Base-by-base conservation (phyloP, 1,139 yeast species). In the Hyphopichia khmerensis region DNA sequence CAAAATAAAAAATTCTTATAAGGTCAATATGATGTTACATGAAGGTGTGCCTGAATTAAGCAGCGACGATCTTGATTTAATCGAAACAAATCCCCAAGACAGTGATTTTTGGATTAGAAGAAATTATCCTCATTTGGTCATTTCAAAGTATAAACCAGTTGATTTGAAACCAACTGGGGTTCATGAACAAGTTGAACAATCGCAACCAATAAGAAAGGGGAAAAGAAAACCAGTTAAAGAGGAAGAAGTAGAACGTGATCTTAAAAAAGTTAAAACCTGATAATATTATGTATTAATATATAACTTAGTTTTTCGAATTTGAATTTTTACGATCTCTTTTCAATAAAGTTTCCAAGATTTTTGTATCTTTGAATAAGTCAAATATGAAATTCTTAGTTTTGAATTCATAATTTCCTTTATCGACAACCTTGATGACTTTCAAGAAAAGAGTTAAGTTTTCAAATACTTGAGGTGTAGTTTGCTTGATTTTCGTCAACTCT, bases 331-430 rank as follows among this genome's bases (percentile, higher is more conserved):
- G 61, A 42, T 75, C 79, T 39, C 69, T 62, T 53, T 65, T 73
- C 36, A 77, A 67, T 42, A 81, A 57, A 30, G 63, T 64, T 48
- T 85, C 93, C 56, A 87, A 64, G 36, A 84, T 68, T 29, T 68
- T 69, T 4, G 78, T 71, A 50, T 79, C 79, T 39, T 77, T 74
- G 55, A 89, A 84, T 45, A 87, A 65, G 40, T 84, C 91, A 52
- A 89, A 75, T 9, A 90, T 71, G 53, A 83, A 86, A 51, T 81
- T 75, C 35, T 96, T 65, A 33, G 82, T 80, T 9, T 78, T 77
- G 38, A 76, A 78, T 45, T 84, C 79, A 64, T 82, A 87, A 45
- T 79, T 79, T 52, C 85, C 90, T 43, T 72, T 71, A 45, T 84
- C 90, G 51, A 90, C 70, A 44, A 85, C 67, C 41, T 75, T 71